Evolutionary conservation across 306 rosid genomes (phyloP).

Genomic region (Lagenaria siceraria): DNA sequence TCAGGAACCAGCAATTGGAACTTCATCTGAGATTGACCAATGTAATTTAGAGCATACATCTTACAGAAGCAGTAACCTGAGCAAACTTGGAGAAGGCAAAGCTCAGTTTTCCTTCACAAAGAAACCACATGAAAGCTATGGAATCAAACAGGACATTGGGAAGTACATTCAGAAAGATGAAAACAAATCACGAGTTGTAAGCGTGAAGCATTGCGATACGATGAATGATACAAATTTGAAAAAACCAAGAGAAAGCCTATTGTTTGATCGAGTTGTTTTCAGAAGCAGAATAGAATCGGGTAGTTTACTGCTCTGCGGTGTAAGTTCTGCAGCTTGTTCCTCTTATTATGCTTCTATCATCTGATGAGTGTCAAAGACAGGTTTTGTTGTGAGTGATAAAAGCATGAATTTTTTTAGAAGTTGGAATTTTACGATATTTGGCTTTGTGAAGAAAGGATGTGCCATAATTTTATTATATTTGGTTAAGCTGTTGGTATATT

Average conservation of each 20-base stretch:
- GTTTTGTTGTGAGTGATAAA: neutral
- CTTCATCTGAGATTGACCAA: constrained; percentile 9
- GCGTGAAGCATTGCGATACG: constrained; percentile 29
- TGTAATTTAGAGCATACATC: constrained; percentile 17
- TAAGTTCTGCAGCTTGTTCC: constrained; percentile 18
- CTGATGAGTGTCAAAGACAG: neutral
- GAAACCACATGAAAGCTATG: constrained; percentile 32
- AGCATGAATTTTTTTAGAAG: no score
- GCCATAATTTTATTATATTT: no score
- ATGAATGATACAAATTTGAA: constrained; percentile 21
- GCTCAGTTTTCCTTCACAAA: constrained; percentile 45
- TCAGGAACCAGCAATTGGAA: constrained; percentile 31
- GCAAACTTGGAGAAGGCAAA: constrained; percentile 17
- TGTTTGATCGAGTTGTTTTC: constrained; percentile 35
- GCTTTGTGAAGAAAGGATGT: no score
- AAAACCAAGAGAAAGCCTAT: constrained; percentile 35
- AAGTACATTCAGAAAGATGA: constrained; percentile 49
- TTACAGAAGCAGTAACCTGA: constrained; percentile 13
- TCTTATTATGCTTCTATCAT: constrained; percentile 18
- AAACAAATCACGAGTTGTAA: constrained; percentile 12
- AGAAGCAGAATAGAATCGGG: constrained; percentile 56
- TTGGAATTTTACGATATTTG: no score
- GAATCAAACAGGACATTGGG: constrained; percentile 34
- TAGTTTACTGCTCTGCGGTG: constrained; percentile 41
- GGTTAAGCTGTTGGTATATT: no score